phyloP scores from a whole-genome alignment of 306 rosid genomes.

The Glycine latifolia region DNA sequence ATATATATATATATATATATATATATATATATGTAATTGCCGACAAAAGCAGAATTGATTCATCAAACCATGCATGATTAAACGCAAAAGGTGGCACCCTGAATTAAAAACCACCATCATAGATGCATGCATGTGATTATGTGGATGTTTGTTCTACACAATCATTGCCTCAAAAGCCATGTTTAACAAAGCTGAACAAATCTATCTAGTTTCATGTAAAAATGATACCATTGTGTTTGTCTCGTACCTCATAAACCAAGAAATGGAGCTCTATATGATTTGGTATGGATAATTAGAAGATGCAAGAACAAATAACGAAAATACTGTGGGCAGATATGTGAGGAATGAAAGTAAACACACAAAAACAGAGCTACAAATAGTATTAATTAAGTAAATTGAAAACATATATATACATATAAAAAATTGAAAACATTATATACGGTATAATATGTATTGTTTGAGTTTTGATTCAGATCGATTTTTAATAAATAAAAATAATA shows the following conservation, averaged over 20 bases:
- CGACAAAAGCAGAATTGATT: neutral
- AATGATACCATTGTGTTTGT: neutral
- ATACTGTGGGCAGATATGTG: neutral
- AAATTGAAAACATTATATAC: no score
- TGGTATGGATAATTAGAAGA: neutral
- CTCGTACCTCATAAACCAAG: neutral
- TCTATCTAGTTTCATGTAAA: neutral
- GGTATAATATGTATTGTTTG: no score
- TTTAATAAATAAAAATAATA: neutral
- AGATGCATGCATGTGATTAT: constrained; percentile 27
- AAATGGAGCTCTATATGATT: neutral
- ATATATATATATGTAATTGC: neutral
- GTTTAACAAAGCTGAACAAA: constrained; percentile 10
- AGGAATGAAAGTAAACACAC: neutral
- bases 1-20: neutral
- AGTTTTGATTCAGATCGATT: neutral
- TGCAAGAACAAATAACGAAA: neutral
- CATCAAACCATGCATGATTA: constrained; percentile 19
- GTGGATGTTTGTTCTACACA: constrained; percentile 5
- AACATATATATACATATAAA: no score
- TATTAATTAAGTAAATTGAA: neutral
- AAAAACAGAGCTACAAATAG: neutral
- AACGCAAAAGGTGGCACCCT: neutral
- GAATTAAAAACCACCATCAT: constrained; percentile 2
- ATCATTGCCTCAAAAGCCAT: constrained; percentile 5